Conservation (phyloP, 345 rosid species). For the Arabis hirsuta region DNA sequence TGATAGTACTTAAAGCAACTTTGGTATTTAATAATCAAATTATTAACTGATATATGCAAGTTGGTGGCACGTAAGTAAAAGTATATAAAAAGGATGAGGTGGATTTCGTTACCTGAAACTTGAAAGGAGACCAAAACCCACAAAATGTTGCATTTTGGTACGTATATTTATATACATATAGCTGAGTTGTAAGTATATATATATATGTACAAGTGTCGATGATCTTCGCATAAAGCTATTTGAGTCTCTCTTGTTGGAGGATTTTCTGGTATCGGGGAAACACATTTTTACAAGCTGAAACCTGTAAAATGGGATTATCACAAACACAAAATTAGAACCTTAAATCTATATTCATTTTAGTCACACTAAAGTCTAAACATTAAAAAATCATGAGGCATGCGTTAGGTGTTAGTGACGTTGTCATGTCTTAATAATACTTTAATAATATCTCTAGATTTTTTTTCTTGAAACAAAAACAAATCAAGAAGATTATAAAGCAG, state of each 20-base stretch:
- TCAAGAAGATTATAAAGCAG: slow-evolving; percentile 23
- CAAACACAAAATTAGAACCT: slow-evolving; percentile 2
- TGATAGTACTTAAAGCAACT: slow-evolving; percentile 27
- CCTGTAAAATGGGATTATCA: slow-evolving; percentile 50
- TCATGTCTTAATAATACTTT: slow-evolving; percentile 30
- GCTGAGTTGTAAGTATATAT: slow-evolving; percentile 26
- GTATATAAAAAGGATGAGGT: slow-evolving; percentile 12
- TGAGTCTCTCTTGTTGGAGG: slow-evolving; percentile 61
- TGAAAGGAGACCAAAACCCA: slow-evolving; percentile 19
- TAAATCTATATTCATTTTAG: background rate
- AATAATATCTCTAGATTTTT: background rate
- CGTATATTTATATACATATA: slow-evolving; percentile 26
- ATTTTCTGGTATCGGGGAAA: slow-evolving; percentile 75
- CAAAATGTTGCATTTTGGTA: slow-evolving; percentile 23
- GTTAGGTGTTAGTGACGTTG: slow-evolving; percentile 33
- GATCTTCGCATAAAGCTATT: slow-evolving; percentile 40
- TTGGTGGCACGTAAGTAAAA: slow-evolving; percentile 15
- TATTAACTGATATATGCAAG: slow-evolving; percentile 29
- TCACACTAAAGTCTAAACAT: background rate
- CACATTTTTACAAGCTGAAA: slow-evolving; percentile 85
- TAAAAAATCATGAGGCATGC: slow-evolving; percentile 25
- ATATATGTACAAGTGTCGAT: slow-evolving; percentile 38
- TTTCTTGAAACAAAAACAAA: background rate
- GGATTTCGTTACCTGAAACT: slow-evolving; percentile 38
- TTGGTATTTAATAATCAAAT: slow-evolving; percentile 21